phyloP scores from a whole-genome alignment of 2,329 filamentous ascomycete genomes.

The Xylaria sp. region DNA sequence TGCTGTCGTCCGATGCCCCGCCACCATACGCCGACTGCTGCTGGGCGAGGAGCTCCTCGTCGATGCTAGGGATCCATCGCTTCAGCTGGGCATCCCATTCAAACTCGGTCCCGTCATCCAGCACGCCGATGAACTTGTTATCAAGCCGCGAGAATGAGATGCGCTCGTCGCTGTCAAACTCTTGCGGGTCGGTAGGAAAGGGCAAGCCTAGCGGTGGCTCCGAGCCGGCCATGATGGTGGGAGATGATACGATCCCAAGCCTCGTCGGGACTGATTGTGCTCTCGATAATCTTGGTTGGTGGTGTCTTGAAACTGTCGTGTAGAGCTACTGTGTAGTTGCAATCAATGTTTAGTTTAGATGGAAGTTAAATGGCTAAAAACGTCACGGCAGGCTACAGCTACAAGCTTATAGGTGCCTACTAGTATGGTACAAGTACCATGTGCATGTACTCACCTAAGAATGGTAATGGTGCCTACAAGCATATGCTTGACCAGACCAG shows the following conservation, averaged over 20 bases:
- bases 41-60: constrained; percentile 55
- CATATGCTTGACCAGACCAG: too few species aligned
- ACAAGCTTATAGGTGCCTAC: not conserved
- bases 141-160: constrained; percentile 89
- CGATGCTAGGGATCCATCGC: constrained; percentile 76
- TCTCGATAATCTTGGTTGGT: not conserved
- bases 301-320: not conserved
- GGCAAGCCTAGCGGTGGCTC: constrained; percentile 43
- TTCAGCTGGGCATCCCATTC: constrained; percentile 78
- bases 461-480: too few species aligned
- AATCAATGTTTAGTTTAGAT: constrained; percentile 5
- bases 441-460: too few species aligned
- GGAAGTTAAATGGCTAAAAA: not conserved
- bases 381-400: not conserved
- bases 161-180: constrained; percentile 81
- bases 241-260: not conserved
- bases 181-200: constrained; percentile 69
- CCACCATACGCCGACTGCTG: constrained; percentile 50
- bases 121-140: constrained; percentile 83
- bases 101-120: constrained; percentile 85
- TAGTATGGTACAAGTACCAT: too few species aligned
- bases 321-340: not conserved
- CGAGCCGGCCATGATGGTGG: constrained; percentile 40
- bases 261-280: not conserved
- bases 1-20: constrained; percentile 46